These are phyloP conservation scores for Clausena lansium DNA, from an alignment of 345 rosid species.

Conservation along the genomic window DNA sequence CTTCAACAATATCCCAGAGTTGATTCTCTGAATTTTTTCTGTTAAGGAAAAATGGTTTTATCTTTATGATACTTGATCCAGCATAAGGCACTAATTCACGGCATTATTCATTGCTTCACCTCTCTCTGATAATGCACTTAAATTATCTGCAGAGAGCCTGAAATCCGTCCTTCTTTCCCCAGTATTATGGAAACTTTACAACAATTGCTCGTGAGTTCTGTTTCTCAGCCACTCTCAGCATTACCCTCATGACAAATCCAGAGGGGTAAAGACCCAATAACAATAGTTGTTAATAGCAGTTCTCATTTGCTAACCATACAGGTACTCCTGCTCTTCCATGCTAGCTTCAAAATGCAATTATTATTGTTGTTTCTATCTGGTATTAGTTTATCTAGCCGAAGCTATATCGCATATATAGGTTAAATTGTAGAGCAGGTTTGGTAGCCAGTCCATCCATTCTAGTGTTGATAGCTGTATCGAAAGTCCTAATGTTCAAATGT, in stretches of 20 bases:
- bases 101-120: background rate
- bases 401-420: background rate
- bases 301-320: slow-evolving; percentile 5
- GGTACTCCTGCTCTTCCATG: background rate
- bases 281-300: slow-evolving; percentile 9
- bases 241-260: slow-evolving; percentile 1
- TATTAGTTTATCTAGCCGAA: background rate
- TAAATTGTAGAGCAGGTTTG: background rate
- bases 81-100: background rate
- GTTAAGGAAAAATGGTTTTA: background rate
- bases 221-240: slow-evolving; percentile 15
- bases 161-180: slow-evolving; percentile 45
- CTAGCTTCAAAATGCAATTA: background rate
- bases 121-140: background rate
- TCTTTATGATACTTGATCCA: background rate
- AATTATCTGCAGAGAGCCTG: slow-evolving; percentile 40
- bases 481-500: background rate
- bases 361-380: background rate
- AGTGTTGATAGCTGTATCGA: background rate
- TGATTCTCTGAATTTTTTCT: background rate
- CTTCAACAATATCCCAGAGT: background rate
- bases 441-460: background rate
- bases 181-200: slow-evolving; percentile 35
- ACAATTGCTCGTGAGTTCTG: slow-evolving; percentile 28
- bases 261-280: background rate